Evolutionary conservation across 1,284 basidiomycete species (phyloP).

Genomic region (Acaromyces ingoldii): DNA sequence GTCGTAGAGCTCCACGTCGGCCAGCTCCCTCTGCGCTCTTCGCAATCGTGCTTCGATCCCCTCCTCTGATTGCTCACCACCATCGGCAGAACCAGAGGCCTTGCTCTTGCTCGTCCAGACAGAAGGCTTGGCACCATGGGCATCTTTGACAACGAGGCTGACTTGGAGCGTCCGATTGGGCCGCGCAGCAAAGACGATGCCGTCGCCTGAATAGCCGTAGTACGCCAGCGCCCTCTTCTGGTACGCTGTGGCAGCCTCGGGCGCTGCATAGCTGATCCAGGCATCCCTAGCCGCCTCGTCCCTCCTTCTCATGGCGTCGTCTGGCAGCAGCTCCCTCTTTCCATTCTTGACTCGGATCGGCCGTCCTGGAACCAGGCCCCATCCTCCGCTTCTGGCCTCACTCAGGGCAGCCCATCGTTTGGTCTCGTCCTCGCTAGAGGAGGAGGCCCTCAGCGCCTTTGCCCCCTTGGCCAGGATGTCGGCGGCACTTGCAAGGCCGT

Average conservation of each 20-base stretch:
- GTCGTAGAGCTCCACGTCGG: constrained; percentile 32
- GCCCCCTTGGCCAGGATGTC: constrained; percentile 27
- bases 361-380: constrained; percentile 36
- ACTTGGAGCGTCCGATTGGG: constrained; percentile 25
- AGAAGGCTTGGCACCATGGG: neutral
- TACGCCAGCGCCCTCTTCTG: constrained; percentile 31
- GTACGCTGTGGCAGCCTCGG: constrained; percentile 29
- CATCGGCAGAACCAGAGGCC: neutral
- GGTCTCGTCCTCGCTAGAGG: constrained; percentile 16
- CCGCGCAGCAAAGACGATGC: constrained; percentile 34
- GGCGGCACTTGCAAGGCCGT: constrained; percentile 20
- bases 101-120: constrained; percentile 22
- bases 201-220: neutral
- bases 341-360: constrained; percentile 18
- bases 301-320: constrained; percentile 26
- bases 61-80: neutral
- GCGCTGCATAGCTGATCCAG: constrained; percentile 40
- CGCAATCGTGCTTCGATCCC: constrained; percentile 27
- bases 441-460: constrained; percentile 18
- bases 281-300: constrained; percentile 42
- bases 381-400: constrained; percentile 26
- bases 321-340: constrained; percentile 15
- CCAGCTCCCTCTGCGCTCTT: constrained; percentile 28
- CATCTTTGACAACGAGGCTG: constrained; percentile 18
- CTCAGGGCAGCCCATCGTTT: constrained; percentile 28